phyloP scores from a whole-genome alignment of 2,329 filamentous ascomycete species.

The Neonectria coccinea region DNA sequence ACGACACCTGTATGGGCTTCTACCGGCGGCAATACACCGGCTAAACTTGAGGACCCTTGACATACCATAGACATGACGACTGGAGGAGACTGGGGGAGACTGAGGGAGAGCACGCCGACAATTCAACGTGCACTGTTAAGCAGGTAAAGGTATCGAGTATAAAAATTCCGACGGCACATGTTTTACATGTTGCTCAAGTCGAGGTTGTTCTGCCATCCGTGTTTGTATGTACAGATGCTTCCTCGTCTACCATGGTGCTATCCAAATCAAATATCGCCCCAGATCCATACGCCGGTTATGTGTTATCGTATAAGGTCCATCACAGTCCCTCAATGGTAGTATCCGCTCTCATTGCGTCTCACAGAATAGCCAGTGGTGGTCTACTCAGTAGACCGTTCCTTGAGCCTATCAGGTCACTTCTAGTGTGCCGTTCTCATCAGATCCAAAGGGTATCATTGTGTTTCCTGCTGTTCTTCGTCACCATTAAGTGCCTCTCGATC shows the following conservation, averaged over 20 bases:
- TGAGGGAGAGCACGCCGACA: not conserved
- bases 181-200: conserved; percentile 22
- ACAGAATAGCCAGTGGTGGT: conserved; percentile 17
- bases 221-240: conserved; percentile 36
- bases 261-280: conserved; percentile 33
- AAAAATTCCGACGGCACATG: conserved; percentile 2
- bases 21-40: conserved; percentile 37
- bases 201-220: conserved; percentile 28
- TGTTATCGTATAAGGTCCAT: conserved; percentile 36
- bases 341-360: conserved; percentile 22
- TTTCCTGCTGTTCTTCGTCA: conserved; percentile 12
- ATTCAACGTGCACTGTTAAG: not conserved
- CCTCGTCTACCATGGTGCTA: conserved; percentile 37
- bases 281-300: conserved; percentile 43
- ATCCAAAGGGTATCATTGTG: conserved; percentile 17
- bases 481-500: conserved; percentile 33
- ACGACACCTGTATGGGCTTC: conserved; percentile 37
- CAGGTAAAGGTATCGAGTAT: not conserved
- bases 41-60: conserved; percentile 23
- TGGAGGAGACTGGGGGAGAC: not conserved
- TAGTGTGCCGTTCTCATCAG: conserved; percentile 9
- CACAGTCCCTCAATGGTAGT: conserved; percentile 24
- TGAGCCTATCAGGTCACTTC: conserved; percentile 13
- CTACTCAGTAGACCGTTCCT: not conserved
- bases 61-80: not conserved